phyloP scores from a whole-genome alignment of 441 rosid genomes.

The Dalechampia spathulata region DNA sequence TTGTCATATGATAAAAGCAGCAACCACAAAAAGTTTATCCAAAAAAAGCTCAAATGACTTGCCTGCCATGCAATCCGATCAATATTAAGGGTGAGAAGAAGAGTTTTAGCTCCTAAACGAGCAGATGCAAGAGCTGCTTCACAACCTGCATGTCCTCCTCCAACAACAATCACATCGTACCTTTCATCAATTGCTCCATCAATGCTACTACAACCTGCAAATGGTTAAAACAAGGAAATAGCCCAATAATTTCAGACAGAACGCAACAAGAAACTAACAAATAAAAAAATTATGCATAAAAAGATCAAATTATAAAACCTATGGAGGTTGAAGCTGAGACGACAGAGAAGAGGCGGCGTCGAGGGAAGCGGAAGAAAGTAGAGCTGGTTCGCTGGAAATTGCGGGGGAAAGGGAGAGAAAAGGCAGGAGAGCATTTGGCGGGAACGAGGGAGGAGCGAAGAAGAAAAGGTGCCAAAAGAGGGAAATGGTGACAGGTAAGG shows the following conservation, averaged over 20 bases:
- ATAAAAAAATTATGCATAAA: background rate
- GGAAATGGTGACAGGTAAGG: background rate
- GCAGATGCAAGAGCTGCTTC: conserved; percentile 97
- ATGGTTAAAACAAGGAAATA: background rate
- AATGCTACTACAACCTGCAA: conserved; percentile 25
- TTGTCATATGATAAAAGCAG: no score
- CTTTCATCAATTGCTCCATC: conserved; percentile 48
- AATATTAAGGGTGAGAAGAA: conserved; percentile 81
- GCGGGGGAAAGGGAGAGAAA: conserved; percentile 6
- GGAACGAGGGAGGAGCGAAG: no score
- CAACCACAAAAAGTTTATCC: no score
- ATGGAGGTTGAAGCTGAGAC: conserved; percentile 8
- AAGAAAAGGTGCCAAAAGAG: no score
- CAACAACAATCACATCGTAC: conserved; percentile 87
- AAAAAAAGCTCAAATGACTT: no score
- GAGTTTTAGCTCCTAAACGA: conserved; percentile 80
- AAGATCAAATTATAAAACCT: background rate
- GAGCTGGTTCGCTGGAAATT: background rate
- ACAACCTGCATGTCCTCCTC: conserved; percentile 96
- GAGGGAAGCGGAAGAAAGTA: background rate
- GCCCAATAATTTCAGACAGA: background rate
- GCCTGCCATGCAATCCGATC: conserved; percentile 99
- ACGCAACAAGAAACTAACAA: background rate
- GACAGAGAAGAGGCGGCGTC: conserved; percentile 14
- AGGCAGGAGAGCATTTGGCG: background rate